phyloP scores from a whole-genome alignment of 495 filamentous ascomycete genomes.

The Aspergillus steynii region DNA sequence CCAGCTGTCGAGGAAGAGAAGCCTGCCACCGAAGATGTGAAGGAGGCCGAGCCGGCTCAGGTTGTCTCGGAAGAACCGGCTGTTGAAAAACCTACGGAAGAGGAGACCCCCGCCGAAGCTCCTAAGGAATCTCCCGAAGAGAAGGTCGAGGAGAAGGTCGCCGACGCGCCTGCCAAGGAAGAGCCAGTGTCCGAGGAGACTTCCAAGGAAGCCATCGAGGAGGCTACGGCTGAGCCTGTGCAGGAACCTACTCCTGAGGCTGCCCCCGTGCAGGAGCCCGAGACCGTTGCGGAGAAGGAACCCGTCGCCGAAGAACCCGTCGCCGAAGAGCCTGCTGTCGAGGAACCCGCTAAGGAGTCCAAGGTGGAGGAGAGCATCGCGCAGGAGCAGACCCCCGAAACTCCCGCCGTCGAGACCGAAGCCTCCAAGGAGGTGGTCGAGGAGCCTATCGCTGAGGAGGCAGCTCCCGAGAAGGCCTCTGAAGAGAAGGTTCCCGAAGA shows the following conservation, averaged over 20 bases:
- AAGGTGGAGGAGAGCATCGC: background rate
- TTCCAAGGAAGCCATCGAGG: conserved; percentile 3
- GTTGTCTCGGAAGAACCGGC: conserved; percentile 6
- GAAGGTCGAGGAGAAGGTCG: conserved; percentile 13
- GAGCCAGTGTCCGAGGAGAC: conserved; percentile 9
- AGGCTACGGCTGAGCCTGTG: conserved; percentile 7
- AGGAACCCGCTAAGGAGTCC: conserved; percentile 5
- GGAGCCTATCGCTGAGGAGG: background rate
- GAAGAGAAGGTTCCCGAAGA: background rate
- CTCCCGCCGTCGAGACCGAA: background rate
- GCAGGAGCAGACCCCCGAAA: background rate
- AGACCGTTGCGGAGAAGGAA: conserved; percentile 5
- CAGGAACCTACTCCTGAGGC: background rate
- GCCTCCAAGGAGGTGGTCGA: conserved; percentile 1
- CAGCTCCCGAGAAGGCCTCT: background rate
- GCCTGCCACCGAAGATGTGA: conserved; percentile 5
- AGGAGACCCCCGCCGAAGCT: conserved; percentile 6
- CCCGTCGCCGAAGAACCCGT: conserved; percentile 14
- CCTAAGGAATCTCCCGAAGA: conserved; percentile 8
- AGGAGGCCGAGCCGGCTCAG: conserved; percentile 3
- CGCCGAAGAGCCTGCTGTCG: conserved; percentile 16
- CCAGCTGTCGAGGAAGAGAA: conserved; percentile 1
- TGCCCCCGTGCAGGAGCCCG: conserved; percentile 7
- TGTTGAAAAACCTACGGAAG: background rate
- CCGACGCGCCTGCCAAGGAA: conserved; percentile 15